phyloP scores from a whole-genome alignment of 371 early-diverging fungal genomes.

The Mortierella sp. region DNA sequence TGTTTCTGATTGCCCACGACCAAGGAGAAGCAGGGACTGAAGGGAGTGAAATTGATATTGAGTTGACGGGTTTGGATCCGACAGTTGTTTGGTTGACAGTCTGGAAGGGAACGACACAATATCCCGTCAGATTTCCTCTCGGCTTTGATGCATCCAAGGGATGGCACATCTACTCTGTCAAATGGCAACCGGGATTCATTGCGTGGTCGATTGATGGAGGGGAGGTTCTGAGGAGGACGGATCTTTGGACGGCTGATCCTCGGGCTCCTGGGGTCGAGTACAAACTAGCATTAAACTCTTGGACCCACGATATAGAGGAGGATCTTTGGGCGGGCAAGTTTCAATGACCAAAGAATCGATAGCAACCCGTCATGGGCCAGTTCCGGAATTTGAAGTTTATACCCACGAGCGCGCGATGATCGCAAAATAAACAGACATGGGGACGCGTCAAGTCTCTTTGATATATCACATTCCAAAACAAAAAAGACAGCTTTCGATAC shows the following conservation, averaged over 20 bases:
- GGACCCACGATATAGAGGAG: constrained; percentile 11
- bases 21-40: neutral
- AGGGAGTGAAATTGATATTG: constrained; percentile 18
- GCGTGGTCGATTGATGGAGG: constrained; percentile 19
- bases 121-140: neutral
- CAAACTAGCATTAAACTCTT: constrained; percentile 16
- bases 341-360: neutral
- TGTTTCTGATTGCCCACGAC: constrained; percentile 13
- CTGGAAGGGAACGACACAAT: constrained; percentile 9
- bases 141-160: constrained; percentile 13
- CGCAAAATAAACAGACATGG: too few species aligned
- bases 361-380: neutral
- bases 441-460: too few species aligned
- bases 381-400: constrained; percentile 17
- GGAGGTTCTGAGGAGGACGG: constrained; percentile 10
- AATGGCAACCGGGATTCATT: constrained; percentile 16
- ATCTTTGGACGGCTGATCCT: neutral
- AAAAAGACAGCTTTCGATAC: too few species aligned
- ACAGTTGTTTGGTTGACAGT: constrained; percentile 16
- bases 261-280: neutral
- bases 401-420: neutral
- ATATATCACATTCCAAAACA: too few species aligned
- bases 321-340: constrained; percentile 19
- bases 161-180: constrained; percentile 19
- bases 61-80: constrained; percentile 16